These are phyloP conservation scores for Trypanosoma caninum DNA, from an alignment of 208 protist species.

Conservation along the genomic window DNA sequence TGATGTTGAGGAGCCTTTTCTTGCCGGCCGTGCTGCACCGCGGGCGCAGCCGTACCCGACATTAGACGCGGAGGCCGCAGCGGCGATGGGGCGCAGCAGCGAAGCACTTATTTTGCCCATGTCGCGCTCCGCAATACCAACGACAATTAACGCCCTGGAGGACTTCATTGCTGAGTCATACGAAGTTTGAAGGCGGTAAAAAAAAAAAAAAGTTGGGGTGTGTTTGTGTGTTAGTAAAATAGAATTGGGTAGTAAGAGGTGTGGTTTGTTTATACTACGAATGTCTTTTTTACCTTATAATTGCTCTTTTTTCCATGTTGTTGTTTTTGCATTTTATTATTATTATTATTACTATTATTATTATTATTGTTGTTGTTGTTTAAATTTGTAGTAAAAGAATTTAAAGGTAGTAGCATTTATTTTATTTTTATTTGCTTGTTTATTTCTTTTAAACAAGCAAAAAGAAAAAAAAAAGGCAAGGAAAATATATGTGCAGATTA, in stretches of 20 bases:
- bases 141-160: constrained; percentile 75
- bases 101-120: constrained; percentile 68
- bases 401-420: no score
- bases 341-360: no score
- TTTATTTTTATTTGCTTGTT: no score
- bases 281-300: no score
- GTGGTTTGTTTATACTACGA: no score
- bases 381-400: no score
- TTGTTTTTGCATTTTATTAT: no score
- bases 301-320: no score
- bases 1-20: constrained; percentile 86
- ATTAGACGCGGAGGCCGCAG: constrained; percentile 26
- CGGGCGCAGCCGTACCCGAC: constrained; percentile 39
- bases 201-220: neutral
- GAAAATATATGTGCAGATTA: neutral
- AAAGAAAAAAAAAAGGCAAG: neutral
- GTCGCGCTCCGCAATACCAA: constrained; percentile 47
- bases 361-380: no score
- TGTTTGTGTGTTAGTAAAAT: neutral
- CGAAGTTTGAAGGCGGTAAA: constrained; percentile 17
- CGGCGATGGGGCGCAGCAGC: constrained; percentile 14
- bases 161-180: constrained; percentile 75
- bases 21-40: constrained; percentile 36
- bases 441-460: no score
- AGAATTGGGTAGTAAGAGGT: neutral